Evolutionary conservation across 2,329 filamentous ascomycete species (phyloP), one percentile per base, ranked within the genome.

Genomic region (Cadophora gregata): DNA sequence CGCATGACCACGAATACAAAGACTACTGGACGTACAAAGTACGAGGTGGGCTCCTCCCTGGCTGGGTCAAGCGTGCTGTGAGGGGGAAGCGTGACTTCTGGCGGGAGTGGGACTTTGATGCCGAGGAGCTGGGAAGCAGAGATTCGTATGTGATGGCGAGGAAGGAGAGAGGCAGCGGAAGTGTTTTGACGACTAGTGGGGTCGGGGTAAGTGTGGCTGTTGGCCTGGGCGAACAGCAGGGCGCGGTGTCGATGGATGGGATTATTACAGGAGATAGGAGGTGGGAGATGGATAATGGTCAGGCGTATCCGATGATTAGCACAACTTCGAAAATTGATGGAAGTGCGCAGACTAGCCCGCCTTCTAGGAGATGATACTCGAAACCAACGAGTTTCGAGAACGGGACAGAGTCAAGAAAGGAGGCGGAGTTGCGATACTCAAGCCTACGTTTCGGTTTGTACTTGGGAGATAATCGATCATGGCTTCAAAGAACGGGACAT

Each of bases 1-100:
- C 93, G 0, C 84, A 86, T 6, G 92, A 94, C 79, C 91, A 93
- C 79, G 84, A 90, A 8, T 82, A 90, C 74, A 92, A 93, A 78
- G 93, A 96, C 67, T 86, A 84, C 10, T 96, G 93, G 93, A 92
- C 91, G 0, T 95, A 88, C 81, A 88, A 86, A 74, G 85, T 94
- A 33, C 86, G 89, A 0, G 92, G 92, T 19, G 92, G 92, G 0
- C 79, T 96, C 59, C 79, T 94, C 29, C 92, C 93, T 0, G 87
- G 86, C 0, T 96, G 93, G 93, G 75, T 93, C 61, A 81, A 83
- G 65, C 85, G 93, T 33, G 80, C 90, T 4, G 76, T 79, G 0
- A 80, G 80, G 45, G 92, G 72, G n/a, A 70, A 73, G 63, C 61
- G 51, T 10, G 71, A 73, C 59, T 73, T 73, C 63, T 73, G 71